These are phyloP conservation scores for Amylocarpus encephaloides DNA, from an alignment of 2,329 filamentous ascomycete species.

Conservation along the genomic window DNA sequence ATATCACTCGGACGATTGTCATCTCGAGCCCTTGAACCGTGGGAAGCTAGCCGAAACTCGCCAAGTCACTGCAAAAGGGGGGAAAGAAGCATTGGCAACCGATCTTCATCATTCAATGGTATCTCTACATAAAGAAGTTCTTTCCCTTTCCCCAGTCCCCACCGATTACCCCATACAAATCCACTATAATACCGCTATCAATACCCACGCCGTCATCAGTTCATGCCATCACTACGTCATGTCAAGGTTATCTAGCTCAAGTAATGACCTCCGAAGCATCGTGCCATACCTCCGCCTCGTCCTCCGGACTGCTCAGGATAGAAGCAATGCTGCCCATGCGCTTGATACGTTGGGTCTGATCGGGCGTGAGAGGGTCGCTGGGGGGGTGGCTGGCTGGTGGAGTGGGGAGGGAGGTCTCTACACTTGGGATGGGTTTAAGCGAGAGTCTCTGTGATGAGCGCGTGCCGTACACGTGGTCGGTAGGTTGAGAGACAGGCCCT, in stretches of 20 bases:
- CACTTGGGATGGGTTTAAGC: too few relatives aligned
- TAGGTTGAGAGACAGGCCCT: neutral
- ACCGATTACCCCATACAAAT: too few relatives aligned
- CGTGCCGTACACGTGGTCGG: slow-evolving; percentile 9
- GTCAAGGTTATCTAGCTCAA: neutral
- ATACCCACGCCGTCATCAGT: too few relatives aligned
- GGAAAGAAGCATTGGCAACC: neutral
- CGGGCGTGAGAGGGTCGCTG: slow-evolving; percentile 19
- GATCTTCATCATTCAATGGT: too few relatives aligned
- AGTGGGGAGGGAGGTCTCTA: slow-evolving; percentile 8
- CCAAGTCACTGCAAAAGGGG: too few relatives aligned
- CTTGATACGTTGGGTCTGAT: slow-evolving; percentile 18
- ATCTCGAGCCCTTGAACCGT: too few relatives aligned
- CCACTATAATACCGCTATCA: too few relatives aligned
- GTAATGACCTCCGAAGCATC: slow-evolving; percentile 18
- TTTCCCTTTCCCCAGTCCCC: too few relatives aligned
- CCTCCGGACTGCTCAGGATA: slow-evolving; percentile 20
- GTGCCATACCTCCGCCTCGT: slow-evolving; percentile 17
- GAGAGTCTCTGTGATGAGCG: neutral
- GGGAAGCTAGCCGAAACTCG: too few relatives aligned
- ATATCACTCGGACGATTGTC: too few relatives aligned
- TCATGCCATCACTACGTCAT: neutral
- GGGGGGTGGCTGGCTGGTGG: slow-evolving; percentile 14
- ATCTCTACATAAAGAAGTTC: too few relatives aligned
- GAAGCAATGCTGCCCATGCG: slow-evolving; percentile 21